Conservation (phyloP, 2,329 filamentous ascomycete species). For the Colletotrichum sp. region DNA sequence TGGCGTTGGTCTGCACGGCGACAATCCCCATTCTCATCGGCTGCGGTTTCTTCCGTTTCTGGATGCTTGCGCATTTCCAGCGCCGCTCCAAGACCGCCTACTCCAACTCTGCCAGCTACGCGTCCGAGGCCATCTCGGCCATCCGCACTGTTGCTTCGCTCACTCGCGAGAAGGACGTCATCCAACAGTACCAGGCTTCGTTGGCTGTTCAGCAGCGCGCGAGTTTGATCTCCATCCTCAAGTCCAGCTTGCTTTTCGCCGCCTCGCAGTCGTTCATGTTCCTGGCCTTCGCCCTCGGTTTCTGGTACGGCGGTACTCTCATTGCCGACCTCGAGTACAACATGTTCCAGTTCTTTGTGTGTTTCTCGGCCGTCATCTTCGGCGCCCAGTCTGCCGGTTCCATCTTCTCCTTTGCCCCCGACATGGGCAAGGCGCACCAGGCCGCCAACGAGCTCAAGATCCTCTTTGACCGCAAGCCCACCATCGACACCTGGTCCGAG, state of each 20-base stretch:
- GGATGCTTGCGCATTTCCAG: slow-evolving; percentile 81
- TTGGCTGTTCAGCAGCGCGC: slow-evolving; percentile 70
- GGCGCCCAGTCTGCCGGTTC: slow-evolving; percentile 90
- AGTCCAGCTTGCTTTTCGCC: slow-evolving; percentile 81
- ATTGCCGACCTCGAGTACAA: slow-evolving; percentile 74
- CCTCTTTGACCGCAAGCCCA: slow-evolving; percentile 82
- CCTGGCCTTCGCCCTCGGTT: slow-evolving; percentile 83
- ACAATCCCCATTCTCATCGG: slow-evolving; percentile 78
- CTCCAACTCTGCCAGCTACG: slow-evolving; percentile 81
- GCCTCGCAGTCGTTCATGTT: slow-evolving; percentile 85
- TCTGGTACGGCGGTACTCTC: slow-evolving; percentile 88
- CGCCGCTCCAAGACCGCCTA: slow-evolving; percentile 81
- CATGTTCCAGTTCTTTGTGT: slow-evolving; percentile 90
- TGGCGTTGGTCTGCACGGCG: slow-evolving; percentile 81
- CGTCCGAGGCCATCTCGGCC: slow-evolving; percentile 91
- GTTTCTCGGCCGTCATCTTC: slow-evolving; percentile 87
- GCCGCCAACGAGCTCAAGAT: slow-evolving; percentile 81
- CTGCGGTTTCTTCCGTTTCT: slow-evolving; percentile 90
- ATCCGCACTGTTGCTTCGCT: slow-evolving; percentile 93
- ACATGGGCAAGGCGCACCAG: slow-evolving; percentile 92
- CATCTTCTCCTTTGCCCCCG: slow-evolving; percentile 87
- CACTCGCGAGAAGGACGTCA: slow-evolving; percentile 84
- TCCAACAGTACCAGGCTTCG: slow-evolving; percentile 70
- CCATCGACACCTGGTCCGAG: slow-evolving; percentile 81
- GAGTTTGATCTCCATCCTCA: slow-evolving; percentile 76